Evolutionary conservation across 768 basidiomycete genomes (phyloP).

Genomic region (Boletellus ananas): DNA sequence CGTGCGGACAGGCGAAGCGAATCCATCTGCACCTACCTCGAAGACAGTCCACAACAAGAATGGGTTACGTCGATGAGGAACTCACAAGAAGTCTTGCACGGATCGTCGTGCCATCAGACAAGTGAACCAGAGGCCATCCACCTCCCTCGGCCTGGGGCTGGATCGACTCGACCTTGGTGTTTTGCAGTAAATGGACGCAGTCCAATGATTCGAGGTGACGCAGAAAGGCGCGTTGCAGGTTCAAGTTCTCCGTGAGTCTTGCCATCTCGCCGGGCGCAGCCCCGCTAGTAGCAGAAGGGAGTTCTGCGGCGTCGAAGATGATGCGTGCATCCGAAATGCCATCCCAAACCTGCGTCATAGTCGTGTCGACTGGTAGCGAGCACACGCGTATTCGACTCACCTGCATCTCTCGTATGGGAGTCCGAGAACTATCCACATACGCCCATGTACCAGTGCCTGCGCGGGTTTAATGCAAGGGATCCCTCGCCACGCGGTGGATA

Average conservation of each 20-base stretch:
- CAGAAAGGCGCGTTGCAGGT: constrained; percentile 84
- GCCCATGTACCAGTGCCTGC: constrained; percentile 84
- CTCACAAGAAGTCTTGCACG: no score
- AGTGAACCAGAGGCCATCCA: constrained; percentile 76
- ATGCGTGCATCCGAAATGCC: constrained; percentile 81
- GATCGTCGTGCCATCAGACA: constrained; percentile 65
- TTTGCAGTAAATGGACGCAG: constrained; percentile 63
- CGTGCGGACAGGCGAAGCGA: constrained; percentile 87
- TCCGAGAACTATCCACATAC: constrained; percentile 65
- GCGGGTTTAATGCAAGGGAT: constrained; percentile 7
- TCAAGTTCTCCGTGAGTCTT: constrained; percentile 86
- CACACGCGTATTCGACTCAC: constrained; percentile 35
- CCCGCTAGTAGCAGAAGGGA: constrained; percentile 24
- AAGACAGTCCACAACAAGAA: neutral
- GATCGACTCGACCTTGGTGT: constrained; percentile 72
- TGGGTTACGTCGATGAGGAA: constrained; percentile 1
- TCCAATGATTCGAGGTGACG: constrained; percentile 51
- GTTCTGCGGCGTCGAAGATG: constrained; percentile 59
- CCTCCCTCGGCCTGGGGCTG: constrained; percentile 36
- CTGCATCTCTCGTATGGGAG: constrained; percentile 83
- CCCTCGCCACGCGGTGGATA: neutral
- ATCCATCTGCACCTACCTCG: constrained; percentile 93
- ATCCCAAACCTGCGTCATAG: constrained; percentile 74
- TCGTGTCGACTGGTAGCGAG: neutral
- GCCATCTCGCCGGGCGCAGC: constrained; percentile 56